Evolutionary conservation across 306 rosid species (phyloP).

Genomic region (Coriaria nepalensis): DNA sequence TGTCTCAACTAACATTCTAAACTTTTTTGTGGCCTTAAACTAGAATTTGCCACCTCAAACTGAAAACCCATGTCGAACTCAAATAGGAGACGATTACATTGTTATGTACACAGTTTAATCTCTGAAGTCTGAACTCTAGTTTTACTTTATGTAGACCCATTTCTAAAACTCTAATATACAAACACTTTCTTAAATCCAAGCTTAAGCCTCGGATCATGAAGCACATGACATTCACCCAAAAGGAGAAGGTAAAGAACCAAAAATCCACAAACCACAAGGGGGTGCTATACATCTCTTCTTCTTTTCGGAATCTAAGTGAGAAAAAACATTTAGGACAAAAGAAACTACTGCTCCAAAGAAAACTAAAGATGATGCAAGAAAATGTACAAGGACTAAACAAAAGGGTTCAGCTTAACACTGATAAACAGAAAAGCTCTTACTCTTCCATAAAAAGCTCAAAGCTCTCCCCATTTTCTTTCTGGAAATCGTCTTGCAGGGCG

Average conservation of each 20-base stretch:
- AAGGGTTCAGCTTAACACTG: constrained; percentile 50
- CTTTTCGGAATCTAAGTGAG: constrained; percentile 29
- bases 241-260: constrained; percentile 16
- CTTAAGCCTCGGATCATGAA: too few relatives aligned
- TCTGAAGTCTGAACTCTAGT: too few relatives aligned
- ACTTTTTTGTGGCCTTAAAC: too few relatives aligned
- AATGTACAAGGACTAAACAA: constrained; percentile 35
- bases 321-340: constrained; percentile 25
- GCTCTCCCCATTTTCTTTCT: constrained; percentile 60
- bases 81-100: too few relatives aligned
- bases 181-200: neutral
- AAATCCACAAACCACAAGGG: constrained; percentile 69
- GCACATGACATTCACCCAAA: neutral
- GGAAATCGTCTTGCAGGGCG: constrained; percentile 59
- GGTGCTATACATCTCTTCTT: constrained; percentile 62
- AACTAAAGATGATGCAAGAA: constrained; percentile 27
- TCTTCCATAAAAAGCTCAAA: constrained; percentile 67
- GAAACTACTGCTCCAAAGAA: constrained; percentile 12
- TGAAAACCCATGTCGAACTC: too few relatives aligned
- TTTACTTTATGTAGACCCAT: too few relatives aligned
- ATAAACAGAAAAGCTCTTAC: constrained; percentile 71
- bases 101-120: too few relatives aligned
- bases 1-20: too few relatives aligned
- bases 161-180: neutral
- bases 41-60: too few relatives aligned